Evolutionary conservation across 2,329 filamentous ascomycete genomes (phyloP).

Genomic region (Penicillium brevicompactum): DNA sequence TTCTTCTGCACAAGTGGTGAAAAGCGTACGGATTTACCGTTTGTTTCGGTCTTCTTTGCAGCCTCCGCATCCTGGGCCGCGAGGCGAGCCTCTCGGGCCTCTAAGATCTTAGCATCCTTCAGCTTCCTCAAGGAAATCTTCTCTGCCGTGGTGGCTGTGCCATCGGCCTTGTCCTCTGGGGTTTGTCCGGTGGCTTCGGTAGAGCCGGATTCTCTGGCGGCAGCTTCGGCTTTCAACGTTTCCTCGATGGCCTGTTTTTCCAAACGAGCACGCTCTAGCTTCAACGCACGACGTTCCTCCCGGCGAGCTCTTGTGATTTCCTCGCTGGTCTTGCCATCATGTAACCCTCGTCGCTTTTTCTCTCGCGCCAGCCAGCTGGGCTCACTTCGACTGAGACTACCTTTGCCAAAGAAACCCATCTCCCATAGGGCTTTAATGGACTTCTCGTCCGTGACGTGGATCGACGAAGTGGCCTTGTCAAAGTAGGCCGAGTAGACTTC

Average conservation of each 20-base stretch:
- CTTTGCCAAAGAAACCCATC: slow-evolving; percentile 96
- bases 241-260: slow-evolving; percentile 82
- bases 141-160: slow-evolving; percentile 23
- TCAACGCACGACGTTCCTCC: slow-evolving; percentile 78
- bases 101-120: slow-evolving; percentile 31
- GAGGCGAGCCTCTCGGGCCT: slow-evolving; percentile 20
- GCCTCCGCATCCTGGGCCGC: slow-evolving; percentile 16
- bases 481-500: slow-evolving; percentile 73
- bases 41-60: slow-evolving; percentile 13
- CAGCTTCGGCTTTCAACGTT: slow-evolving; percentile 61
- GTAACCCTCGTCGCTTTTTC: slow-evolving; percentile 68
- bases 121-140: slow-evolving; percentile 39
- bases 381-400: slow-evolving; percentile 88
- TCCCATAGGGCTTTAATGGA: slow-evolving; percentile 87
- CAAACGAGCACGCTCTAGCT: slow-evolving; percentile 86
- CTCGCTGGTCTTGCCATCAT: slow-evolving; percentile 73
- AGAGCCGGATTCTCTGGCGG: slow-evolving; percentile 31
- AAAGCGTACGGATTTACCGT: slow-evolving; percentile 68
- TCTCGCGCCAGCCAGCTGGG: slow-evolving; percentile 89
- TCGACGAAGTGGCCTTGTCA: slow-evolving; percentile 76
- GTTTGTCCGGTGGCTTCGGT: slow-evolving; percentile 11
- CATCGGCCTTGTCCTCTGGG: slow-evolving; percentile 20
- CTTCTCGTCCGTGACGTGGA: slow-evolving; percentile 77
- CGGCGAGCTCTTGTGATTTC: slow-evolving; percentile 75
- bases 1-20: slow-evolving; percentile 68